phyloP scores from a whole-genome alignment of 208 protist genomes.

The Crithidia bombi region DNA sequence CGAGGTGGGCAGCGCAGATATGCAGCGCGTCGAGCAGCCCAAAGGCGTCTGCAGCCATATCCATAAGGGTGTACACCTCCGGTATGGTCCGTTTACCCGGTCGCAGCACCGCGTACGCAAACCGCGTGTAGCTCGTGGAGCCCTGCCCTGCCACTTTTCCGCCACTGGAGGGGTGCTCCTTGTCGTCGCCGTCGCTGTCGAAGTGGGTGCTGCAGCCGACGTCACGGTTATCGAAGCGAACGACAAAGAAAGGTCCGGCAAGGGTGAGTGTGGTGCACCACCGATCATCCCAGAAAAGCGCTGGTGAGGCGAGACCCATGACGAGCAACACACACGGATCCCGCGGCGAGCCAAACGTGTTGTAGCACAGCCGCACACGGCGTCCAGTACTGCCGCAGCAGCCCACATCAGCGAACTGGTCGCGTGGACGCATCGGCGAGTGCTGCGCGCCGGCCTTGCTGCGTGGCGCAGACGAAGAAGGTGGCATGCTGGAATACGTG shows the following conservation, averaged over 20 bases:
- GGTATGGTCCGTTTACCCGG: slow-evolving; percentile 42
- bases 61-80: slow-evolving; percentile 54
- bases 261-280: slow-evolving; percentile 51
- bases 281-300: slow-evolving; percentile 57
- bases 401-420: slow-evolving; percentile 63
- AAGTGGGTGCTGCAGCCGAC: slow-evolving; percentile 78
- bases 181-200: slow-evolving; percentile 17
- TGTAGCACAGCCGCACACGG: slow-evolving; percentile 68
- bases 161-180: neutral
- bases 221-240: slow-evolving; percentile 84
- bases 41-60: slow-evolving; percentile 71
- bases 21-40: slow-evolving; percentile 59
- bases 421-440: slow-evolving; percentile 21
- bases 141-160: neutral
- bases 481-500: neutral
- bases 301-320: slow-evolving; percentile 60
- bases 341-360: slow-evolving; percentile 49
- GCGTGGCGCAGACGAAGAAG: neutral
- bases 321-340: slow-evolving; percentile 58
- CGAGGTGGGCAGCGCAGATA: slow-evolving; percentile 46
- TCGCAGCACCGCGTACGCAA: slow-evolving; percentile 36
- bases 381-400: slow-evolving; percentile 51
- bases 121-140: slow-evolving; percentile 19
- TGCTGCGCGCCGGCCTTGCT: neutral
- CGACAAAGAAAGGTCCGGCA: slow-evolving; percentile 49